Evolutionary conservation across 495 filamentous ascomycete species (phyloP).

Genomic region (Lentithecium fluviatile): DNA sequence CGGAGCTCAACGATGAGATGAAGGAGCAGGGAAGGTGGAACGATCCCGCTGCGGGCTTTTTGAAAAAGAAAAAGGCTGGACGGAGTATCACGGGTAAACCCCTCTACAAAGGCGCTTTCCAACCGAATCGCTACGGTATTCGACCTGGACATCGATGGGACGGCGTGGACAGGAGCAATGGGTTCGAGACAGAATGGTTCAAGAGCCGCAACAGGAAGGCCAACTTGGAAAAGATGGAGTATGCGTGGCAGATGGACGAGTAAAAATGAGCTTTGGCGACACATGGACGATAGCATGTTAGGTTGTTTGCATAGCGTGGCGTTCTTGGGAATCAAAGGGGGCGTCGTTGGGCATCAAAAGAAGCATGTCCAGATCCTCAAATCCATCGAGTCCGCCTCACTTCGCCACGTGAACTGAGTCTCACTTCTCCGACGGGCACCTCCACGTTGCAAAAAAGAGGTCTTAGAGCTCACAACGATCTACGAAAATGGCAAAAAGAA

Average conservation of each 20-base stretch:
- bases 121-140: slow-evolving; percentile 94
- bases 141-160: slow-evolving; percentile 92
- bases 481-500: too few relatives aligned
- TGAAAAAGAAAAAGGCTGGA: slow-evolving; percentile 55
- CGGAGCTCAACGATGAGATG: slow-evolving; percentile 77
- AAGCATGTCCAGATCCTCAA: too few relatives aligned
- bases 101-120: slow-evolving; percentile 72
- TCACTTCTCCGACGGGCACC: too few relatives aligned
- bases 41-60: slow-evolving; percentile 84
- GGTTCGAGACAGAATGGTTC: slow-evolving; percentile 94
- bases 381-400: too few relatives aligned
- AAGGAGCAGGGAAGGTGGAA: slow-evolving; percentile 77
- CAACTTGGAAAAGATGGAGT: slow-evolving; percentile 75
- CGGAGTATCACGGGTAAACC: slow-evolving; percentile 62
- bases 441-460: too few relatives aligned
- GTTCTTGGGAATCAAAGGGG: too few relatives aligned
- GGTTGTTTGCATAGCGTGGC: slow-evolving; percentile 4
- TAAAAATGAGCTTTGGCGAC: slow-evolving; percentile 36
- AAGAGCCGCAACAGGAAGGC: slow-evolving; percentile 73
- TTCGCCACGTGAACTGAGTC: too few relatives aligned
- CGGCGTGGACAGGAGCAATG: slow-evolving; percentile 91
- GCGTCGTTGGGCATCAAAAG: too few relatives aligned
- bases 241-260: slow-evolving; percentile 95
- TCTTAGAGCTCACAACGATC: too few relatives aligned
- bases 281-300: background rate